phyloP scores from a whole-genome alignment of 2,329 filamentous ascomycete genomes.

The Geosmithia putterillii region DNA sequence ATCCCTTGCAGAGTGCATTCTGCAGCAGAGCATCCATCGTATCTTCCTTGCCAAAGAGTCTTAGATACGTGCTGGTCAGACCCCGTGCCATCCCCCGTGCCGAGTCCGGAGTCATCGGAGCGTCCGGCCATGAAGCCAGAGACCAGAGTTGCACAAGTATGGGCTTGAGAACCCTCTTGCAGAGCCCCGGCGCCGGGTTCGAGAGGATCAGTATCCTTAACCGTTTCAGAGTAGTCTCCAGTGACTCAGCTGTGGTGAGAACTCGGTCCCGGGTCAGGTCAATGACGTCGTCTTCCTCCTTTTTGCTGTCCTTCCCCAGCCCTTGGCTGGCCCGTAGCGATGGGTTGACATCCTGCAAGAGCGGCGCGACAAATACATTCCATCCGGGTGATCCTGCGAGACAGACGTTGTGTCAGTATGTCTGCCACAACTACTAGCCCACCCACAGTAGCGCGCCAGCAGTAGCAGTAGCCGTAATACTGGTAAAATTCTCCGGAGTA shows the following conservation, averaged over 20 bases:
- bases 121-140: slow-evolving; percentile 37
- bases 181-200: slow-evolving; percentile 54
- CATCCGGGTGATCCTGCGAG: slow-evolving; percentile 42
- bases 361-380: slow-evolving; percentile 46
- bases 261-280: slow-evolving; percentile 29
- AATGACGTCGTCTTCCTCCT: slow-evolving; percentile 21
- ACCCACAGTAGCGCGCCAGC: no score
- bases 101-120: slow-evolving; percentile 19
- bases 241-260: slow-evolving; percentile 31
- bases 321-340: slow-evolving; percentile 10
- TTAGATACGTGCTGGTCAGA: slow-evolving; percentile 44
- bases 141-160: slow-evolving; percentile 52
- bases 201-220: slow-evolving; percentile 45
- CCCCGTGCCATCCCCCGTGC: slow-evolving; percentile 30
- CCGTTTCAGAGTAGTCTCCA: slow-evolving; percentile 40
- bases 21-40: slow-evolving; percentile 35
- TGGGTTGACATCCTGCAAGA: slow-evolving; percentile 39
- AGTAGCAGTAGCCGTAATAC: no score
- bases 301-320: not conserved
- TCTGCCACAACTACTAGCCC: no score
- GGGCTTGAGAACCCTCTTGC: slow-evolving; percentile 46
- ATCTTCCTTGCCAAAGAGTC: slow-evolving; percentile 38
- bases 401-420: not conserved
- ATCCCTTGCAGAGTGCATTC: slow-evolving; percentile 45
- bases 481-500: no score